These are phyloP conservation scores for Colletotrichum liaoningense DNA, from an alignment of 2,329 filamentous ascomycete genomes.

Conservation along the genomic window DNA sequence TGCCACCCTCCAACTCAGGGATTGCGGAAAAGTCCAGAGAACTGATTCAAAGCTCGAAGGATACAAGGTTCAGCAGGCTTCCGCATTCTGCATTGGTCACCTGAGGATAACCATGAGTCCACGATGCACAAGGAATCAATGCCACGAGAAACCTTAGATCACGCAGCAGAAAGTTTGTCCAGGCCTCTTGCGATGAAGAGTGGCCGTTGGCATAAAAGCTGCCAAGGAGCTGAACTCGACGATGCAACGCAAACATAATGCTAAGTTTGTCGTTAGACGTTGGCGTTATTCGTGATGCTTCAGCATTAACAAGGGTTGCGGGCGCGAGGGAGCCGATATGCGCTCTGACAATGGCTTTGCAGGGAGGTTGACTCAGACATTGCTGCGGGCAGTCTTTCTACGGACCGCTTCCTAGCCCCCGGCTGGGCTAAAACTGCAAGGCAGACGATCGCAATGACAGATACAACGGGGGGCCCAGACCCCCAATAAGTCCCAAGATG, in stretches of 20 bases:
- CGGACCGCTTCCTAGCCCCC: neutral
- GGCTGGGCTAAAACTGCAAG: neutral
- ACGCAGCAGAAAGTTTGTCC: too few relatives aligned
- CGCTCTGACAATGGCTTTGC: neutral
- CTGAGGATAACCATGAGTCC: too few relatives aligned
- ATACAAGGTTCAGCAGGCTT: too few relatives aligned
- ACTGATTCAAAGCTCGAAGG: too few relatives aligned
- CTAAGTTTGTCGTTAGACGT: neutral
- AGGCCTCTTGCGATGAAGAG: neutral
- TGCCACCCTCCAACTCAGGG: too few relatives aligned
- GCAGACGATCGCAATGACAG: slow-evolving; percentile 26
- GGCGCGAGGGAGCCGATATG: neutral
- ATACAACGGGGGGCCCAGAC: neutral
- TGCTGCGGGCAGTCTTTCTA: neutral
- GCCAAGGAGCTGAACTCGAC: neutral
- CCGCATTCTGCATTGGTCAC: too few relatives aligned
- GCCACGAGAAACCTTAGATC: neutral
- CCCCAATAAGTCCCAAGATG: neutral
- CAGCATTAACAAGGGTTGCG: neutral
- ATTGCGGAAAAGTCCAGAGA: too few relatives aligned
- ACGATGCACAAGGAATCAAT: too few relatives aligned
- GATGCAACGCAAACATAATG: neutral
- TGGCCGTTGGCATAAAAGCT: neutral
- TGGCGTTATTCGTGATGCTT: neutral
- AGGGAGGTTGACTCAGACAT: slow-evolving; percentile 20